Conservation (phyloP, 768 basidiomycete species). For the Phlebiopsis gigantea region DNA sequence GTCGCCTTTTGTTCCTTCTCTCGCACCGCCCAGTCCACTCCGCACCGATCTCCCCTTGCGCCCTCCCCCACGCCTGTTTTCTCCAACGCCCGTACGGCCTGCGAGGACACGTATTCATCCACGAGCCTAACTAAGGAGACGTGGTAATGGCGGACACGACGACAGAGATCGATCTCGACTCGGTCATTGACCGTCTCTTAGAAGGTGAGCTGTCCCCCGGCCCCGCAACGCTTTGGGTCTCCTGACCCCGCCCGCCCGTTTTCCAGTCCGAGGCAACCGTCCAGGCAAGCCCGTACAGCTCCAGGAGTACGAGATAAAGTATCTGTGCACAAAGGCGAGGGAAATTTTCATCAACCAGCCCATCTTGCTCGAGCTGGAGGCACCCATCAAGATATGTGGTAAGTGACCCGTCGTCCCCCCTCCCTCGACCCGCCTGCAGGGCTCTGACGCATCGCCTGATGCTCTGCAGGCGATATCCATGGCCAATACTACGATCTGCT, state of each 20-base stretch:
- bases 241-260: conserved; percentile 14
- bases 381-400: conserved; percentile 99
- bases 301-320: conserved; percentile 99
- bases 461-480: conserved; percentile 85
- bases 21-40: conserved; percentile 13
- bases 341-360: conserved; percentile 99
- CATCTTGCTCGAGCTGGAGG: conserved; percentile 95
- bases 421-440: background rate
- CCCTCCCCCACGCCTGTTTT: conserved; percentile 6
- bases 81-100: conserved; percentile 15
- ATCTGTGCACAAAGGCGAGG: conserved; percentile 95
- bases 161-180: conserved; percentile 97
- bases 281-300: conserved; percentile 98
- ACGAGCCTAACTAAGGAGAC: conserved; percentile 18
- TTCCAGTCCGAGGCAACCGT: conserved; percentile 90
- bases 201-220: conserved; percentile 68
- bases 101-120: conserved; percentile 18
- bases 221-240: background rate
- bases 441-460: background rate
- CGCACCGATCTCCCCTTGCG: conserved; percentile 8
- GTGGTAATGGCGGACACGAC: conserved; percentile 65
- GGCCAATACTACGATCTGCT: conserved; percentile 99
- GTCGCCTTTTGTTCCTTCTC: conserved; percentile 4
- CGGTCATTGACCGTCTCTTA: conserved; percentile 95
- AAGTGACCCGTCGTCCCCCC: conserved; percentile 31